A percentile compares a stretch with the other conserved stretches of the same genome.
Conservation (phyloP, 208 protist species). For the Crithidia fasciculata region DNA sequence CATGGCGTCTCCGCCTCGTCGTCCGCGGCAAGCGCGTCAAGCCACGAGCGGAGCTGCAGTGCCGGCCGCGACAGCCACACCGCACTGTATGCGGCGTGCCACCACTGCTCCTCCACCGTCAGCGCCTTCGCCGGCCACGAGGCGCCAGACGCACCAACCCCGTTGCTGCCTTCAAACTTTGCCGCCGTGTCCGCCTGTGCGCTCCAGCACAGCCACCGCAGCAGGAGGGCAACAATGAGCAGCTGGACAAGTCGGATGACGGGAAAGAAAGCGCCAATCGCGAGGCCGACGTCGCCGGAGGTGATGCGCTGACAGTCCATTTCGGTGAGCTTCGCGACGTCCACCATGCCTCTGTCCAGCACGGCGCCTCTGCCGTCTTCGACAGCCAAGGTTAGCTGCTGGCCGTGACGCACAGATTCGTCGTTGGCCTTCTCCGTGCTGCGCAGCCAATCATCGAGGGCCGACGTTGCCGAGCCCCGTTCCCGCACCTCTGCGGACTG, state of each 20-base stretch:
- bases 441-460: slow-evolving; percentile 43
- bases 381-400: not conserved
- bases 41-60: not conserved
- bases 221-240: slow-evolving; percentile 24
- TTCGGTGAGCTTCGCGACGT: slow-evolving; percentile 25
- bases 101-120: slow-evolving; percentile 16
- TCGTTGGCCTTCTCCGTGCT: too few species aligned
- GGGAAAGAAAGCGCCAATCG: slow-evolving; percentile 22
- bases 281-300: slow-evolving; percentile 13
- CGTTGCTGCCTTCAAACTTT: not conserved
- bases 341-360: slow-evolving; percentile 2
- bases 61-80: slow-evolving; percentile 15
- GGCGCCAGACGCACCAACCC: too few species aligned
- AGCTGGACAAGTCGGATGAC: slow-evolving; percentile 19
- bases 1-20: not conserved
- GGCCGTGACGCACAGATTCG: too few species aligned
- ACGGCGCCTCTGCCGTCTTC: slow-evolving; percentile 16
- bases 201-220: slow-evolving; percentile 31
- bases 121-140: not conserved
- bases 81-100: slow-evolving; percentile 5
- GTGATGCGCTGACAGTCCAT: slow-evolving; percentile 24
- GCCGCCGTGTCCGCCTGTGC: slow-evolving; percentile 2
- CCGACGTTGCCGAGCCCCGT: slow-evolving; percentile 23
- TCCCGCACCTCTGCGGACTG: slow-evolving; percentile 1
- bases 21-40: not conserved